Evolutionary conservation across 108 stramenopile genomes (phyloP).

Genomic region (Skeletonema marinoi): DNA sequence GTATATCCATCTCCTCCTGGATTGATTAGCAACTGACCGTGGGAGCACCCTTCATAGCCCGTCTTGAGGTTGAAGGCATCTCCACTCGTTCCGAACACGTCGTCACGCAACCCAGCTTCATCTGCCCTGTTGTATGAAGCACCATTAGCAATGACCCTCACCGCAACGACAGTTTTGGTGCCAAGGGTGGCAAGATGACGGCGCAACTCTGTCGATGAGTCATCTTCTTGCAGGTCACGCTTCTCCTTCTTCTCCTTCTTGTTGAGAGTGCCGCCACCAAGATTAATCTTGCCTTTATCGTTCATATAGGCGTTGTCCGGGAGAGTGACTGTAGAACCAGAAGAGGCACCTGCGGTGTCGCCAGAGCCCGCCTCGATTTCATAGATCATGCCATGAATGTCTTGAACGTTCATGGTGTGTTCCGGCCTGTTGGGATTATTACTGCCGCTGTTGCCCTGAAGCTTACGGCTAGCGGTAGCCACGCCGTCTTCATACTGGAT

Average conservation of each 20-base stretch:
- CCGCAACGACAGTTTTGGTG: constrained; percentile 27
- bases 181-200: constrained; percentile 9
- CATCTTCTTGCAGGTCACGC: not conserved
- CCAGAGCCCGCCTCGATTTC: constrained; percentile 4
- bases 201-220: not conserved
- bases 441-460: not conserved
- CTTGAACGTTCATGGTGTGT: not conserved
- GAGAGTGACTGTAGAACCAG: not conserved
- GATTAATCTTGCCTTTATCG: not conserved
- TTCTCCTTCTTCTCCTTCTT: not conserved
- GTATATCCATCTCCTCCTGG: not conserved
- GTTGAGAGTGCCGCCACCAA: not conserved
- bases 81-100: not conserved
- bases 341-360: not conserved
- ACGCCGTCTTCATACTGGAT: constrained; percentile 7
- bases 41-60: constrained; percentile 41
- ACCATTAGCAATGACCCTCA: constrained; percentile 25
- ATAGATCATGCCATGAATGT: not conserved
- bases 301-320: not conserved
- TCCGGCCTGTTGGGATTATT: not conserved
- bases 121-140: not conserved
- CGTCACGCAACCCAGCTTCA: not conserved
- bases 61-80: constrained; percentile 19
- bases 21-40: constrained; percentile 27
- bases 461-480: not conserved